Evolutionary conservation across 2,329 filamentous ascomycete species (phyloP).

Genomic region (Herpotrichia juniperi): DNA sequence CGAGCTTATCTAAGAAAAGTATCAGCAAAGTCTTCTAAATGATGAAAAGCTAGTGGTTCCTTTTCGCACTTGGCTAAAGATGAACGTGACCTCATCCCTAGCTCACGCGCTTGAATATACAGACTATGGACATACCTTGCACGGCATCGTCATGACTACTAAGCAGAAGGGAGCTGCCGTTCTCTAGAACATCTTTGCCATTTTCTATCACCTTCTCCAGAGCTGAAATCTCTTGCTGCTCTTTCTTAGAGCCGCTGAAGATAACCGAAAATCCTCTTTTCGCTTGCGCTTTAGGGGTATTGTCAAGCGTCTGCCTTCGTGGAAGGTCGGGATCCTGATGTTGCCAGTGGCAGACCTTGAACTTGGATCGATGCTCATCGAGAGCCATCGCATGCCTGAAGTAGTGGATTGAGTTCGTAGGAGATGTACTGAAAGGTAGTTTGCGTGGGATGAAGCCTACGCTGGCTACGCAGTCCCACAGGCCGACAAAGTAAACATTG

Average conservation of each 20-base stretch:
- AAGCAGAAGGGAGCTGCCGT: not conserved
- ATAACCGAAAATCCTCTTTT: conserved; percentile 5
- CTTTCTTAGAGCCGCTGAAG: not conserved
- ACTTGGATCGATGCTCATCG: conserved; percentile 52
- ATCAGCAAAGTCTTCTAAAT: too few relatives aligned
- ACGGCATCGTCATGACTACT: conserved; percentile 5
- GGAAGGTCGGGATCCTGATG: conserved; percentile 28
- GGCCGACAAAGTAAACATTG: conserved; percentile 50
- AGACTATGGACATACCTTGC: too few relatives aligned
- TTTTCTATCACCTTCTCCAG: not conserved
- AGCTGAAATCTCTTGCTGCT: not conserved
- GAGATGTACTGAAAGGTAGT: conserved; percentile 50
- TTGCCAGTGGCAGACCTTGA: conserved; percentile 49
- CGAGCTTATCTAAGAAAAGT: too few relatives aligned
- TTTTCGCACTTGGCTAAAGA: too few relatives aligned
- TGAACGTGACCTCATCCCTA: too few relatives aligned
- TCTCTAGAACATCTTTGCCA: not conserved
- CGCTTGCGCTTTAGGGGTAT: conserved; percentile 11
- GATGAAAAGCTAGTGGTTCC: too few relatives aligned
- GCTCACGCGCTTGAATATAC: too few relatives aligned
- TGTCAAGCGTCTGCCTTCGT: conserved; percentile 10
- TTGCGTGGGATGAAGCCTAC: conserved; percentile 52
- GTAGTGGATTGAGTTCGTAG: conserved; percentile 46
- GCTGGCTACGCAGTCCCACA: conserved; percentile 50
- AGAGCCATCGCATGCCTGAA: conserved; percentile 54